Conservation (phyloP, 306 rosid genomes). For the Cicer chorassanicum region DNA sequence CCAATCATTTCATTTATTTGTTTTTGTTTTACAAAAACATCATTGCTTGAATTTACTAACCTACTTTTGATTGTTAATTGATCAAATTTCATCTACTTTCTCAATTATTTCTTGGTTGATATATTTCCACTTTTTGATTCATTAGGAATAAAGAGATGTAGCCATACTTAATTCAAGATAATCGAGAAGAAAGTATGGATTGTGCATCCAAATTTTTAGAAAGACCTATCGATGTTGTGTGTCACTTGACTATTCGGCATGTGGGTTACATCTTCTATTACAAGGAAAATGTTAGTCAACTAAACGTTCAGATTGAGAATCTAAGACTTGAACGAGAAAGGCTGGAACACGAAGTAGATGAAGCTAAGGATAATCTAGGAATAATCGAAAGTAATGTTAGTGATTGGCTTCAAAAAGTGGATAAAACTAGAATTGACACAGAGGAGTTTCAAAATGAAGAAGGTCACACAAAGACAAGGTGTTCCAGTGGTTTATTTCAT, state of each 20-base stretch:
- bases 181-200: conserved; percentile 8
- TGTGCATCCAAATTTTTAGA: conserved; percentile 2
- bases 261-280: conserved; percentile 12
- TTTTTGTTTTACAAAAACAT: not conserved
- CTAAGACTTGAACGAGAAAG: not conserved
- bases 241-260: conserved; percentile 9
- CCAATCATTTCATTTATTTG: not conserved
- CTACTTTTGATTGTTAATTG: not conserved
- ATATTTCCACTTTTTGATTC: not conserved
- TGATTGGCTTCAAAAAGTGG: conserved; percentile 12
- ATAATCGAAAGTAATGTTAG: not conserved
- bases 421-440: too few species aligned
- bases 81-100: not conserved
- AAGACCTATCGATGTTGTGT: conserved; percentile 2
- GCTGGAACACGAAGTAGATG: not conserved
- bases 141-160: conserved; percentile 13
- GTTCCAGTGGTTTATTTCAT: not conserved
- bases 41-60: not conserved
- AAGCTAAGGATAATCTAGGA: not conserved
- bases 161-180: not conserved
- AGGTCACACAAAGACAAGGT: not conserved
- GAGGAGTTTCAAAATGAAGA: not conserved
- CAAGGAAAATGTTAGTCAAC: conserved; percentile 3
- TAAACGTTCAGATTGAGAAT: not conserved
- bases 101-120: not conserved